Percentiles rank a stretch among this genome's conserved stretches.
Evolutionary conservation across 208 protist species (phyloP).

Genomic region (Porcisia deanei): DNA sequence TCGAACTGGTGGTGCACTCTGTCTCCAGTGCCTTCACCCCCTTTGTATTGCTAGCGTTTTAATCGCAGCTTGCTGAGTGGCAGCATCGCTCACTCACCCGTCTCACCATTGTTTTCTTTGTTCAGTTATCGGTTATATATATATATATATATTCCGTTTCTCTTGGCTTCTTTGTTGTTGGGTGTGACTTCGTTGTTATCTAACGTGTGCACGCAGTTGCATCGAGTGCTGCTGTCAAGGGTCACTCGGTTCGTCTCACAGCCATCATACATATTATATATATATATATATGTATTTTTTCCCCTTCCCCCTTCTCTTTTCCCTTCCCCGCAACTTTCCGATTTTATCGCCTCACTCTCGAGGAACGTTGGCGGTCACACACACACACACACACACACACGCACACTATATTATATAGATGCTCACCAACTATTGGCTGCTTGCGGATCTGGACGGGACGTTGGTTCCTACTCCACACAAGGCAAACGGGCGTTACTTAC

Average conservation of each 20-base stretch:
- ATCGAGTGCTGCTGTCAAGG: background rate
- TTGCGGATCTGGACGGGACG: conserved; percentile 84
- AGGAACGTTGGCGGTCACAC: background rate
- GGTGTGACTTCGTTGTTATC: background rate
- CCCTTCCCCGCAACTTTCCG: background rate
- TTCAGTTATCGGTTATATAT: too few species aligned
- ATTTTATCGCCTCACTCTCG: background rate
- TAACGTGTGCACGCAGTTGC: background rate
- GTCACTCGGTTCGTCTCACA: background rate
- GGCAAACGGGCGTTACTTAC: conserved; percentile 70
- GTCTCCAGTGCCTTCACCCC: background rate
- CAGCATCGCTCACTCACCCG: background rate
- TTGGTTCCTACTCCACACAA: conserved; percentile 86
- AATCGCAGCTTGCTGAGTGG: background rate
- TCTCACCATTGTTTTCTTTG: conserved; percentile 1
- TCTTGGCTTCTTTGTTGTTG: background rate
- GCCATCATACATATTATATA: too few species aligned
- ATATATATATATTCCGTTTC: background rate
- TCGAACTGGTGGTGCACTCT: background rate
- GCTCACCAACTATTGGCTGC: conserved; percentile 71
- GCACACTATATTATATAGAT: conserved; percentile 16
- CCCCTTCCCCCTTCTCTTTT: conserved; percentile 1
- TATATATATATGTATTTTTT: too few species aligned
- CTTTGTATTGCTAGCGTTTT: background rate
- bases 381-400: background rate